Evolutionary conservation across 306 rosid species (phyloP), one percentile per base, ranked within the genome.

Genomic region (Trifolium subterraneum): DNA sequence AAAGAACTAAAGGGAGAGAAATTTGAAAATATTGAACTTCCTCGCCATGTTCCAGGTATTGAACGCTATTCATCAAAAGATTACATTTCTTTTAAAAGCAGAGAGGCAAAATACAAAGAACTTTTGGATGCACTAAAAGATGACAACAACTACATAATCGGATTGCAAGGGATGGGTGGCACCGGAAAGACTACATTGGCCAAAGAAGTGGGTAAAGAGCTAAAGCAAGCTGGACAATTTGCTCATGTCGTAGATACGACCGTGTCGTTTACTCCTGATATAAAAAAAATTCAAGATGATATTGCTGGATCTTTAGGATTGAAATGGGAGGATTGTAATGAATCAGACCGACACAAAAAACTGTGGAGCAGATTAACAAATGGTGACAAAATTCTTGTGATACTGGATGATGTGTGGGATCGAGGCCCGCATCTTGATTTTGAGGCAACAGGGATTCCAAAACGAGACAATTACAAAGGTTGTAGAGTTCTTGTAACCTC

Each of bases 361-460:
- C 11, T 80, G 1, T 38, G 71, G 66, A 7, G 0, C 0, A 74
- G 76, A 60, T 47, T 80, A 60, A 54, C 3, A 2, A 29, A 10
- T 12, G 60, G 18, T 62, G 39, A 51, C 15, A 80, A 48, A 27
- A 25, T 68, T 18, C 79, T 80, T 48, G 2, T 80, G n/a, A 60
- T 80, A 59, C 15, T 80, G 1, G 79, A 80, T 68, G 83, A 80
- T 29, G 47, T 59, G 1, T 80, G 83, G 79, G 36, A 23, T 29
- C 18, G 10, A 29, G 35, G 1, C 10, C 18, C 18, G 2, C 15
- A 15, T 13, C 23, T 74, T 16, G 6, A 63, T 10, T 11, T 74
- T 1, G 0, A 18, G 5, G 42, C 4, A 2, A 38, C 68, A 44
- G 83, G 83, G 23, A 67, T 79, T 56, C 79, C 75, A 1, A 1